Percentiles rank a stretch among this genome's conserved stretches.
Evolutionary conservation across 768 basidiomycete genomes (phyloP).

Genomic region (Lentinula detonsa): DNA sequence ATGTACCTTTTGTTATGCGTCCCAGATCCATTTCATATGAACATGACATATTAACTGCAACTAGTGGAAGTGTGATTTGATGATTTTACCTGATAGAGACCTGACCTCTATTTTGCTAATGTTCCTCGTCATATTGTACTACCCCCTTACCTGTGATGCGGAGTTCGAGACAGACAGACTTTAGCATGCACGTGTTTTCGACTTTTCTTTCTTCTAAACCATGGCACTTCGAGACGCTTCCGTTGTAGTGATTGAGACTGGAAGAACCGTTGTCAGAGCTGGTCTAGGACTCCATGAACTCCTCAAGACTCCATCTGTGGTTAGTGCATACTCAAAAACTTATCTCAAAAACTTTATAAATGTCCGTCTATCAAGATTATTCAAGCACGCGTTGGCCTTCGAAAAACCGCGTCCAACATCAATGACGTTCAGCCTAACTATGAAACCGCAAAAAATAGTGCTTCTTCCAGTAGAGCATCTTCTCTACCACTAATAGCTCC

Average conservation of each 20-base stretch:
- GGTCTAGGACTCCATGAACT: slow-evolving; percentile 79
- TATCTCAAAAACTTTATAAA: background rate
- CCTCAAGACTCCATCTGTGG: slow-evolving; percentile 67
- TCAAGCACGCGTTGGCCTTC: slow-evolving; percentile 73
- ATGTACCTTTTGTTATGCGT: background rate
- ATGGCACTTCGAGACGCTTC: slow-evolving; percentile 77
- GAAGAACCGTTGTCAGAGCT: slow-evolving; percentile 63
- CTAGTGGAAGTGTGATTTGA: no score
- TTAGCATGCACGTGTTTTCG: background rate
- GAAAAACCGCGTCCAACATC: slow-evolving; percentile 36
- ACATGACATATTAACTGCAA: no score
- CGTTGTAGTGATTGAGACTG: slow-evolving; percentile 76
- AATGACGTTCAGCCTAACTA: slow-evolving; percentile 4
- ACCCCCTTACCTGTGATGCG: no score
- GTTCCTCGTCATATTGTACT: no score
- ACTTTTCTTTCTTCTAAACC: background rate
- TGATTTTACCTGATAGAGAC: no score
- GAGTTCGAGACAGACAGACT: background rate
- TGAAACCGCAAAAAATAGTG: slow-evolving; percentile 11
- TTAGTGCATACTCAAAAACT: slow-evolving; percentile 32
- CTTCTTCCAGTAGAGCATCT: slow-evolving; percentile 44
- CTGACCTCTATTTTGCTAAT: no score
- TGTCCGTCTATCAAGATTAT: slow-evolving; percentile 49
- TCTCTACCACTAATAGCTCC: slow-evolving; percentile 36
- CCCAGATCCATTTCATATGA: no score